Evolutionary conservation across 2,329 filamentous ascomycete genomes (phyloP), one percentile per base, ranked within the genome.

Genomic region (Cladophialophora chaetospira): DNA sequence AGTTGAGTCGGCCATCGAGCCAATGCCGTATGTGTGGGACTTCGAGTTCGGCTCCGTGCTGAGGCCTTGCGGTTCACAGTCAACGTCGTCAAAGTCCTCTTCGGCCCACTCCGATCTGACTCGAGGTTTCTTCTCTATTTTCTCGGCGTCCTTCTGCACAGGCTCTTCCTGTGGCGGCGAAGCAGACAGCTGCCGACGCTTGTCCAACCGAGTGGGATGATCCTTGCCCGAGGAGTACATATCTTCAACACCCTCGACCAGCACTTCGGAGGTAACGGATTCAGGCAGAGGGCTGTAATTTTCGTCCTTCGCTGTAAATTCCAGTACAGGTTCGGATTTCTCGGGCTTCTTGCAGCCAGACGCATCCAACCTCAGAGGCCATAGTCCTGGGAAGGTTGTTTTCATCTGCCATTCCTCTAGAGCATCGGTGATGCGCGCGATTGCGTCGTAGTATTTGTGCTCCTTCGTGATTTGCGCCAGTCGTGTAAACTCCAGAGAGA

Each of bases 401-500:
- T 77, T 71, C 65, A 85, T 82, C 73, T 96, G 90, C 74, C 87
- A 84, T 49, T 87, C 82, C 60, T 91, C 83, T 23, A 97, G 79
- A 5, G 86, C 87, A 68, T 96, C 79, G 15, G 90, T 95, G 66
- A 97, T 89, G 58, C 91, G 86, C 46, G 90, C 89, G 59, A 96
- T 80, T 13, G 91, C 91, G 73, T 96, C 92, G 69, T 95, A 97
- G 73, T 95, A 97, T 70, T 87, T 91, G 64, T 87, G 74, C 58
- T 93, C 79, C 55, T 85, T 84, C 0, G 92, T 96, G 61, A 97
- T 77, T 72, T 97, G 92, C 6, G 91, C 89, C 42, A 97, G 79
- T 13, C 91, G 84, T 1, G 91, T 96, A 71, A 97, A 96, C 70
- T 97, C 92, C 78, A 97, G 80, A 6, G 87, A 87, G 61, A 97